Percentiles rank a stretch among this genome's conserved stretches.
Evolutionary conservation across 2,329 filamentous ascomycete species (phyloP).

Genomic region (Talaromyces sp.): DNA sequence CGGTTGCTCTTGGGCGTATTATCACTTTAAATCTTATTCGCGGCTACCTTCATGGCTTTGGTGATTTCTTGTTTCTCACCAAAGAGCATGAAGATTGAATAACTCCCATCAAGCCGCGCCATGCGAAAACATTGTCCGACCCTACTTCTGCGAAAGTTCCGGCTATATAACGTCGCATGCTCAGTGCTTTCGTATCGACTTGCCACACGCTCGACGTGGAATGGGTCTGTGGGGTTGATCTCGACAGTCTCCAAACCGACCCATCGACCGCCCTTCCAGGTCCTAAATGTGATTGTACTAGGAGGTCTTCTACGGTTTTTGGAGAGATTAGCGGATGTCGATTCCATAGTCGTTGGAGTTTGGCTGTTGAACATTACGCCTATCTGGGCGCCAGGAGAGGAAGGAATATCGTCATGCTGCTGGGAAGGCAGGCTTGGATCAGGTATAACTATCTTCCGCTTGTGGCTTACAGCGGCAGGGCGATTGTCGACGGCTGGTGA

Average conservation of each 20-base stretch:
- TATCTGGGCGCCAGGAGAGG: background rate
- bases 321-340: background rate
- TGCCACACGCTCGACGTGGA: background rate
- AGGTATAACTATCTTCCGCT: background rate
- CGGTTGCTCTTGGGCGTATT: background rate
- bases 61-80: background rate
- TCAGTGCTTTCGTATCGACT: background rate
- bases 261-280: background rate
- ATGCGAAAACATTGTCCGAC: background rate
- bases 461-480: background rate
- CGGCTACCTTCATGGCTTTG: background rate
- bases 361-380: background rate
- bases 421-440: background rate
- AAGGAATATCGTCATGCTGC: background rate
- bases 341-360: background rate
- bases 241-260: background rate
- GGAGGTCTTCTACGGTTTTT: background rate
- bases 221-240: background rate
- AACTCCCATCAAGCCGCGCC: background rate
- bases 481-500: background rate
- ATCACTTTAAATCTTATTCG: background rate
- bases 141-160: background rate
- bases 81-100: constrained; percentile 5
- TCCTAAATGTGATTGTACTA: background rate
- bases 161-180: background rate